Evolutionary conservation across 768 basidiomycete species (phyloP), one percentile per base, ranked within the genome.

Genomic region (Suillus alpinus): DNA sequence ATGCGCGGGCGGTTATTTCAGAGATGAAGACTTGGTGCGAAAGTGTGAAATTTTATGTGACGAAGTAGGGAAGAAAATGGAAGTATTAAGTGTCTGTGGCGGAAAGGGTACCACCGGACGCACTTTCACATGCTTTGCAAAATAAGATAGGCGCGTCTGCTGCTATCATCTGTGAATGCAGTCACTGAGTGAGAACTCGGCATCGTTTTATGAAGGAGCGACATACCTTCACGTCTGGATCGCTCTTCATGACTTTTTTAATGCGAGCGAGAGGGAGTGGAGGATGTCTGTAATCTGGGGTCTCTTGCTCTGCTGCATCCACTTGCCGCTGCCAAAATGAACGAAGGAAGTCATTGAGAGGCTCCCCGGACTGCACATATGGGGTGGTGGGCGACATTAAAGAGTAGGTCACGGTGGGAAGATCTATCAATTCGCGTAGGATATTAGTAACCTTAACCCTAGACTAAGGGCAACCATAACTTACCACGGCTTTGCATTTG

Each of bases 171-270:
- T 95, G 36, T 51, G 40, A 43, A 59, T 56, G 43, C 26, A 23
- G 57, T 64, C 39, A 26, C 26, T 26, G 26, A 65, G 57, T 31
- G 29, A 23, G 23, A 32, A 34, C 40, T 61, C 44, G 52, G 60
- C 31, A 57, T 20, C 51, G 32, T 37, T 37, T 53, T 32, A 67
- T 36, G 46, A 41, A 40, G 18, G n/a, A 14, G 46, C 46, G 57
- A 70, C 86, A 69, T 71, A 96, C 94, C 85, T 95, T 95, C 64
- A 98, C 94, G 67, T 95, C 94, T 3, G 94, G 92, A 77, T 95
- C 94, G 73, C 91, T 95, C 81, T 98, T 98, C 93, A 98, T 97
- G 60, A 98, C 96, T 74, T 98, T 98, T 81, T 98, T 98, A 69
- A 98, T 97, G 71, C 97, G 80, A 18, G 97, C 97, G 34, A 99